Percentiles rank a stretch among this genome's conserved stretches.
Evolutionary conservation across 2,329 filamentous ascomycete genomes (phyloP).

Genomic region (Chaetomium olivaceum): DNA sequence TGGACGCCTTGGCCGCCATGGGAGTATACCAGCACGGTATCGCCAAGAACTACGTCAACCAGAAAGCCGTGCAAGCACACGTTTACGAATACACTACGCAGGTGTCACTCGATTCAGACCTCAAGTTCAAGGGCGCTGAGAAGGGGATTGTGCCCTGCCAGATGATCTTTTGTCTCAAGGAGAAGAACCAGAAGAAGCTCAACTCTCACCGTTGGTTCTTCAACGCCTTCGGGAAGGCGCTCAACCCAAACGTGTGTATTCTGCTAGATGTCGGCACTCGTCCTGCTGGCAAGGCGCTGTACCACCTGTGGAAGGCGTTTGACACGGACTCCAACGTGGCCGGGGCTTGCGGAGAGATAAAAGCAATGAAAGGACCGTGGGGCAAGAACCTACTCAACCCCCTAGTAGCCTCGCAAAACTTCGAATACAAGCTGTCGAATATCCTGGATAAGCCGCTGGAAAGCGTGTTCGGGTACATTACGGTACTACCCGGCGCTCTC

Average conservation of each 20-base stretch:
- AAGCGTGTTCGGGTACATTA: constrained; percentile 97
- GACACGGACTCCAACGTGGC: constrained; percentile 97
- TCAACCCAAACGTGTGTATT: constrained; percentile 96
- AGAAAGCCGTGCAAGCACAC: constrained; percentile 91
- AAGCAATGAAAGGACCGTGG: constrained; percentile 87
- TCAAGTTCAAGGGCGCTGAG: constrained; percentile 98
- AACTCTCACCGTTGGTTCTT: constrained; percentile 99
- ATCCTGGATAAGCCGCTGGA: constrained; percentile 97
- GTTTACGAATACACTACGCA: constrained; percentile 99
- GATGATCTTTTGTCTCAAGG: constrained; percentile 97
- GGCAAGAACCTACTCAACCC: constrained; percentile 87
- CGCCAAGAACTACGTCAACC: constrained; percentile 97
- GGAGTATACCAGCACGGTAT: constrained; percentile 98
- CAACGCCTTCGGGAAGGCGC: constrained; percentile 89
- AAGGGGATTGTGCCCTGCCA: constrained; percentile 98
- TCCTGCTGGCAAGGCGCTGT: constrained; percentile 85
- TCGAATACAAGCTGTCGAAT: constrained; percentile 99
- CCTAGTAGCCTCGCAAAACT: constrained; percentile 94
- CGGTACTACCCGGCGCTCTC: constrained; percentile 89
- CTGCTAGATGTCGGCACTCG: constrained; percentile 94
- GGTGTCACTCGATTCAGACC: constrained; percentile 88
- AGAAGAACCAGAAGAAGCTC: constrained; percentile 95
- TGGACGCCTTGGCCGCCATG: constrained; percentile 94
- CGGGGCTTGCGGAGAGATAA: constrained; percentile 95
- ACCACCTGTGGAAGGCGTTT: constrained; percentile 98